Evolutionary conservation across 768 basidiomycete genomes (phyloP), one percentile per base, ranked within the genome.

Genomic region (Naganishia friedmannii): DNA sequence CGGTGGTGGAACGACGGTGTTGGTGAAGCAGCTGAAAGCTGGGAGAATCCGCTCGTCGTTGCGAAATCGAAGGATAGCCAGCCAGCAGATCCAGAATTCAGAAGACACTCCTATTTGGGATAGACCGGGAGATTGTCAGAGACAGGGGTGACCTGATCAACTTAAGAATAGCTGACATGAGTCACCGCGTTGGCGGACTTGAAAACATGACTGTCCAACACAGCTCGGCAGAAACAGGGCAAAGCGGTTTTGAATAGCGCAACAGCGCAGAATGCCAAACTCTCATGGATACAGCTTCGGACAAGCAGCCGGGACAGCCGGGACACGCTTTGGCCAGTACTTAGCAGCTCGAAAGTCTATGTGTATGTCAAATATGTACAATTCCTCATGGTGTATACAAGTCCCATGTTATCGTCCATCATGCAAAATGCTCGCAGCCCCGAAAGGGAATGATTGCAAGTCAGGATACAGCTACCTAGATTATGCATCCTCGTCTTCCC

Each of bases 401-500:
- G 13, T 23, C n/a, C 48, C 1, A 26, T 23, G 48, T 51, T 26
- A 46, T 45, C 37, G 42, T 63, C 42, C 39, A 45, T 63, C 39
- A 45, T 63, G 39, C 37, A 63, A 28, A 10, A 63, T 12, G 12
- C 34, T 4, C 4, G 34, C 4, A 37, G 34, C 34, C 6, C 4
- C 34, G 4, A 37, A 37, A 37, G n/a, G n/a, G n/a, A n/a, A n/a
- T n/a, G n/a, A n/a, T n/a, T n/a, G n/a, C n/a, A n/a, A n/a, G n/a
- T n/a, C n/a, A n/a, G n/a, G 42, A 42, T 42, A 42, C 42, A 42
- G 7, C 42, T 42, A 42, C 42, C 42, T 42, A 17, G n/a, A 42
- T n/a, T 63, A 63, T 29, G 39, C 19, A 63, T 63, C 60, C 60
- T 63, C 60, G 19, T 31, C 60, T 3, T 45, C 60, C 19, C 60